These are phyloP conservation scores for Diplodia seriata DNA, from an alignment of 2,329 filamentous ascomycete species.

Conservation along the genomic window DNA sequence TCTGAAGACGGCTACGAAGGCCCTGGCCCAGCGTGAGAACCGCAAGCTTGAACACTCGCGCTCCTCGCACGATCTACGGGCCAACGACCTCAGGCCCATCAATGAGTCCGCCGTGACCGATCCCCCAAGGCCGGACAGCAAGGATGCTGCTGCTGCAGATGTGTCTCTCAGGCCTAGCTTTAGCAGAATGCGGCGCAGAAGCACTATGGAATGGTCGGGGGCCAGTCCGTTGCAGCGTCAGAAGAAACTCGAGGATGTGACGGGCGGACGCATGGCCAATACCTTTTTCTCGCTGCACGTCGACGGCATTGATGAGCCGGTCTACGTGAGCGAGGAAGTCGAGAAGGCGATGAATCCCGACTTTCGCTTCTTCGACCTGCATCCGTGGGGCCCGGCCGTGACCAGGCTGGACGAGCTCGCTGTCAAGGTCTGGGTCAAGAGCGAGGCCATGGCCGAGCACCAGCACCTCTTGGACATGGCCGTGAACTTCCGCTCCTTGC, in stretches of 20 bases:
- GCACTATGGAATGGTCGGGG: slow-evolving; percentile 68
- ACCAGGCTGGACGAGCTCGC: slow-evolving; percentile 70
- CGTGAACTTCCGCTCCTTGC: slow-evolving; percentile 73
- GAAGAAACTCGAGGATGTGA: slow-evolving; percentile 75
- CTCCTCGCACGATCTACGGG: slow-evolving; percentile 63
- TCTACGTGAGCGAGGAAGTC: slow-evolving; percentile 89
- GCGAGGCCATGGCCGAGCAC: slow-evolving; percentile 60
- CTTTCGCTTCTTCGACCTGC: slow-evolving; percentile 83
- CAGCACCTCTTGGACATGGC: slow-evolving; percentile 75
- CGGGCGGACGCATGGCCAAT: slow-evolving; percentile 77
- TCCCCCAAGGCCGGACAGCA: slow-evolving; percentile 37
- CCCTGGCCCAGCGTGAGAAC: slow-evolving; percentile 60
- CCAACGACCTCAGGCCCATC: slow-evolving; percentile 41
- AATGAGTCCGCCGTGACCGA: slow-evolving; percentile 33
- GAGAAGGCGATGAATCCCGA: slow-evolving; percentile 87
- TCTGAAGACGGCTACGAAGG: slow-evolving; percentile 71
- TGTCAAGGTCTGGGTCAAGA: slow-evolving; percentile 76
- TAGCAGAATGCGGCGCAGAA: slow-evolving; percentile 58
- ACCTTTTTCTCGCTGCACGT: slow-evolving; percentile 87
- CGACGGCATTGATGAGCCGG: slow-evolving; percentile 61
- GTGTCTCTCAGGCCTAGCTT: slow-evolving; percentile 43
- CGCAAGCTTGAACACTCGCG: slow-evolving; percentile 62
- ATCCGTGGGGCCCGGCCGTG: slow-evolving; percentile 65
- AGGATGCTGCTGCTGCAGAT: slow-evolving; percentile 39
- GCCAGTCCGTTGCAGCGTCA: slow-evolving; percentile 69